Base-by-base conservation (phyloP, 768 basidiomycete genomes). In the Boletales sp. region DNA sequence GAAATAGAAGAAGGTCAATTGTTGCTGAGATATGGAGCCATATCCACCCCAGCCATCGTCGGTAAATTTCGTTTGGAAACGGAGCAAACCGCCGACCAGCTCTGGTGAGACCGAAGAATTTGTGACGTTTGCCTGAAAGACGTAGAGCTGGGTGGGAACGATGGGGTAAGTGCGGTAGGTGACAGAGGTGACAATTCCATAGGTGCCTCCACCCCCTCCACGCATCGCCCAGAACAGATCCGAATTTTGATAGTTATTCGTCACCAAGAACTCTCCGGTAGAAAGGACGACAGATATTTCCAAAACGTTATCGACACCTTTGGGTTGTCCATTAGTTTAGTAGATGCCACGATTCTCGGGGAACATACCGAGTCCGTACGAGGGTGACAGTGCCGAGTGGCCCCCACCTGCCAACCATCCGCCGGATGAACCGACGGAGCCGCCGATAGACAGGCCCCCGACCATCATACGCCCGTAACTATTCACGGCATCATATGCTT, bases 201-300 rank as follows among this genome's bases (percentile, higher is more conserved):
- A 80, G 0, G 75, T 80, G 12, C 74, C 71, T 5, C 78, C 78
- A 1, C 80, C 80, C 2, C 75, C 76, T 1, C 79, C 79, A 31
- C 79, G 69, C 41, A 82, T 56, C 0, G 80, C 80, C 75, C 77
- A 82, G 61, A 78, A 82, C 5, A 83, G 69, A 45, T 81, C 77
- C 11, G 66, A 17, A 54, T 80, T 69, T 34, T 69, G 65, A 57
- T 72, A 63, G 0, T 56, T 50, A 54, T 80, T 81, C 18, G 65
- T 68, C 10, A 54, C 67, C 43, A 76, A 52, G 37, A 70, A 57
- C 5, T 68, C 51, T 6, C 79, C 80, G 2, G 68, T 64, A 4
- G 80, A 67, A 11, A 69, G 73, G 2, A 81, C 74, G 4, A 77
- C 56, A 0, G 63, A 69, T 41, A 79, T 74, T 48, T 82, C 67